A percentile compares a stretch with the other conserved stretches of the same genome.
These are phyloP conservation scores for Neurospora hispaniola DNA, from an alignment of 495 filamentous ascomycete genomes.

Conservation along the genomic window DNA sequence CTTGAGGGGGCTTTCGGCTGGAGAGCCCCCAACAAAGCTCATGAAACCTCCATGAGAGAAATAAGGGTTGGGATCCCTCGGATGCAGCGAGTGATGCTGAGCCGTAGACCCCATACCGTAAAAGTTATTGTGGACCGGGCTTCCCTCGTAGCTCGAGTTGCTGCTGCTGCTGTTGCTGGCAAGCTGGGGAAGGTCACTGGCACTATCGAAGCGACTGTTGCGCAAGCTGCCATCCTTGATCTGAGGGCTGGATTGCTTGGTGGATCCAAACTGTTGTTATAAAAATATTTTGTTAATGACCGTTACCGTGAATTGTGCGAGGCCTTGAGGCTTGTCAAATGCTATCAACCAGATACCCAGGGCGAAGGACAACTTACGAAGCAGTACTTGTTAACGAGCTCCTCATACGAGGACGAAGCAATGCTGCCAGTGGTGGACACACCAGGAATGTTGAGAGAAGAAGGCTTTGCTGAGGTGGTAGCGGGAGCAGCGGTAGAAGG, in stretches of 20 bases:
- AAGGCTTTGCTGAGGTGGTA: constrained; percentile 7
- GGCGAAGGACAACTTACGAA: constrained; percentile 64
- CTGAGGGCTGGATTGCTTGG: constrained; percentile 32
- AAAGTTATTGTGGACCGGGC: constrained; percentile 23
- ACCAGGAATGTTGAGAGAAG: constrained; percentile 4
- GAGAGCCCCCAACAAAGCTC: constrained; percentile 13
- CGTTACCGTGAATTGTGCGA: neutral
- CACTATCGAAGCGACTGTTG: constrained; percentile 23
- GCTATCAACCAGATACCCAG: neutral
- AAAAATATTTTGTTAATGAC: constrained; percentile 9
- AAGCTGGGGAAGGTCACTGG: constrained; percentile 16
- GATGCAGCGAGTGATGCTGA: constrained; percentile 29
- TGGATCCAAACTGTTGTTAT: constrained; percentile 31
- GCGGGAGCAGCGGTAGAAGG: neutral
- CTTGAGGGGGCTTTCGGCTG: constrained; percentile 20
- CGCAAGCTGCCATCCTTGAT: constrained; percentile 23
- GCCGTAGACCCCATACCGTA: constrained; percentile 22
- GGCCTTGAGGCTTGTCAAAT: constrained; percentile 10
- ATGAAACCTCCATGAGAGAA: constrained; percentile 13
- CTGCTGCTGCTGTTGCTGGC: constrained; percentile 18
- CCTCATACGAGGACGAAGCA: constrained; percentile 78
- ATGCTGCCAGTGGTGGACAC: constrained; percentile 32
- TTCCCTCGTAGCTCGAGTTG: constrained; percentile 27
- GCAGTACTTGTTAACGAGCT: constrained; percentile 95
- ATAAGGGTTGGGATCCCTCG: constrained; percentile 24